Evolutionary conservation across 2,329 filamentous ascomycete genomes (phyloP).

Genomic region (Ophiostoma sp.): DNA sequence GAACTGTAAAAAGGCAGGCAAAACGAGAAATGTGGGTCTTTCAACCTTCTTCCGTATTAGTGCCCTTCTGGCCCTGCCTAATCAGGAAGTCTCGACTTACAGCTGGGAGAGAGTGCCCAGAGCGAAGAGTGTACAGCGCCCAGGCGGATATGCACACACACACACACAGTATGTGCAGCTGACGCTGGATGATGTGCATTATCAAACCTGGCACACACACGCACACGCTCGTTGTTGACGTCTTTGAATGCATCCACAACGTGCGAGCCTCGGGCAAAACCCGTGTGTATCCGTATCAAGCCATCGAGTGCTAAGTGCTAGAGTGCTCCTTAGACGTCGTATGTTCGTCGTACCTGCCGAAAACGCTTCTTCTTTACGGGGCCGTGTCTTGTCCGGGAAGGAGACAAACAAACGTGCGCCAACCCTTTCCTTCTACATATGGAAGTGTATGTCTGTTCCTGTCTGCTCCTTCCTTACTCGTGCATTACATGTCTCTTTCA

Average conservation of each 20-base stretch:
- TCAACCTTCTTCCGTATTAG: neutral
- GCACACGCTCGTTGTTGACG: neutral
- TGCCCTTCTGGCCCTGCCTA: neutral
- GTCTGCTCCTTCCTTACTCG: neutral
- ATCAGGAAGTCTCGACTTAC: constrained; percentile 16
- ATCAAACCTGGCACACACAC: neutral
- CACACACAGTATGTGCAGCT: neutral
- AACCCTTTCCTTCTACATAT: neutral
- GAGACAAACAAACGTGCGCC: neutral
- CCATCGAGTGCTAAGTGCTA: neutral
- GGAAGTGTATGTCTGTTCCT: neutral
- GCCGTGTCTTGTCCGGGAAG: neutral
- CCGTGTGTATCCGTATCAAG: constrained; percentile 17
- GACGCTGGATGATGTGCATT: neutral
- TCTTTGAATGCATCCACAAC: constrained; percentile 5
- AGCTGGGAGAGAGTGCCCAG: neutral
- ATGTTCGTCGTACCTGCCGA: neutral
- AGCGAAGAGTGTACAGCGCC: too few relatives aligned
- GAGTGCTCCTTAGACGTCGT: neutral
- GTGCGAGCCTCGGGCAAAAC: neutral
- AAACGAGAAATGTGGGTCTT: neutral
- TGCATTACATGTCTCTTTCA: neutral
- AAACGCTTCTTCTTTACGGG: neutral
- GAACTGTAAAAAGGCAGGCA: neutral
- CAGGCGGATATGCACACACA: too few relatives aligned